phyloP scores from a whole-genome alignment of 495 filamentous ascomycete genomes.

The Penicillium simplicissimum region DNA sequence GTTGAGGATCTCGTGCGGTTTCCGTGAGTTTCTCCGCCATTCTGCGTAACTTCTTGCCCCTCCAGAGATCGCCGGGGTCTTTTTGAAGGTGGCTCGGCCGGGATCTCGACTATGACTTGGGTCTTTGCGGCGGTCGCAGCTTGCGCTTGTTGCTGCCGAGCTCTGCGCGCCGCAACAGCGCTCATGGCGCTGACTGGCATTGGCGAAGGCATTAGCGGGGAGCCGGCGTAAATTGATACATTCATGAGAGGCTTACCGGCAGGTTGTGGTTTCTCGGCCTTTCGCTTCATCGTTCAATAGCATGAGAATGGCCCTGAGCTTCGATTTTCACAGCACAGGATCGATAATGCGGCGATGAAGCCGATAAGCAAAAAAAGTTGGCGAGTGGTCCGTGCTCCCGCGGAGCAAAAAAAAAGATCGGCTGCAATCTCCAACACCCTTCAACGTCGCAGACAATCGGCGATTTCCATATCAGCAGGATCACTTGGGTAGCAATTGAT shows the following conservation, averaged over 20 bases:
- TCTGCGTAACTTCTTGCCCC: constrained; percentile 13
- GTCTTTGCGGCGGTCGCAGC: constrained; percentile 19
- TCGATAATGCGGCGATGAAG: constrained; percentile 26
- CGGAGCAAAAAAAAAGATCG: constrained; percentile 49
- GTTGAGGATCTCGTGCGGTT: constrained; percentile 29
- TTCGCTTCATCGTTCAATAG: constrained; percentile 40
- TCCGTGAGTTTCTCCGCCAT: constrained; percentile 17
- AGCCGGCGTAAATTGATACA: background rate
- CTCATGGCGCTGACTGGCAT: constrained; percentile 38
- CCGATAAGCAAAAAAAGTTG: constrained; percentile 40
- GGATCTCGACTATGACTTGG: constrained; percentile 17
- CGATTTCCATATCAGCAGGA: constrained; percentile 4
- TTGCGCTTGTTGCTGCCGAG: constrained; percentile 45
- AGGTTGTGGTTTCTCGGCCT: constrained; percentile 44
- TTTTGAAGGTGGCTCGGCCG: constrained; percentile 40
- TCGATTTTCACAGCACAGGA: constrained; percentile 5
- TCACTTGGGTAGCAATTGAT: background rate
- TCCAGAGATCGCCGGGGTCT: constrained; percentile 35
- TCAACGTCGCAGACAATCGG: constrained; percentile 16
- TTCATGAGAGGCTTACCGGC: constrained; percentile 29
- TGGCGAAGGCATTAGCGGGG: constrained; percentile 15
- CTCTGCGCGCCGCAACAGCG: constrained; percentile 50
- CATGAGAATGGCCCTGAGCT: background rate
- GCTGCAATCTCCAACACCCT: constrained; percentile 21
- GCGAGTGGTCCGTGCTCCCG: constrained; percentile 47